Evolutionary conservation across 768 basidiomycete species (phyloP), one percentile per base, ranked within the genome.

Genomic region (Suillus discolor): DNA sequence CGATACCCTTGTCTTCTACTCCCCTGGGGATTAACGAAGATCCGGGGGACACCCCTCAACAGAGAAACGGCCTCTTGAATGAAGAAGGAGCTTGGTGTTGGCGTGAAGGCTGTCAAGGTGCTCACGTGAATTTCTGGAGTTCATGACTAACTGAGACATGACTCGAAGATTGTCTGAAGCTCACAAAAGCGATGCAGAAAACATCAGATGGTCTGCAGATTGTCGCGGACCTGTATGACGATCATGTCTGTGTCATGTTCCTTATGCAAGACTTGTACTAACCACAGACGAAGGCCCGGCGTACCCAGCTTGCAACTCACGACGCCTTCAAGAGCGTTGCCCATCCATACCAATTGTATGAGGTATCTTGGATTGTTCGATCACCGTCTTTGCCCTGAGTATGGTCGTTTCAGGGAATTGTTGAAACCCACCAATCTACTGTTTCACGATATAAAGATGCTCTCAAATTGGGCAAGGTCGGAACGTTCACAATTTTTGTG

Each of bases 51-150:
- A 68, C 76, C 4, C 72, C 71, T 25, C 69, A 75, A 44, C 82
- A 82, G 63, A 73, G 74, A n/a, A 86, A 82, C 65, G 89, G 90
- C 0, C 71, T 90, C 60, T 70, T 87, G 62, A 94, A 94, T 68
- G 80, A 81, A 11, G 85, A 91, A 31, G 89, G 91, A 1, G 93
- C 91, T 4, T 92, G 94, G 91, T 94, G 93, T 74, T 96, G 93
- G 93, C 83, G 88, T 31, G 92, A 95, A 62, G 83, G 82, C 3
- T 94, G 93, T 73, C 76, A 83, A 73, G 88, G 92, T 91, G 70
- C 49, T 42, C 18, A 25, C 23, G 18, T 16, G 41, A 44, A 41
- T 8, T n/a, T 55, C 31, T 23, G 23, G 41, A 23, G 20, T 61
- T 28, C 18, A 42, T 34, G 54, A 51, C 39, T 44, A 41, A 47